These are phyloP conservation scores for Gnomoniopsis smithogilvyi DNA, from an alignment of 2,329 filamentous ascomycete species.

Conservation along the genomic window DNA sequence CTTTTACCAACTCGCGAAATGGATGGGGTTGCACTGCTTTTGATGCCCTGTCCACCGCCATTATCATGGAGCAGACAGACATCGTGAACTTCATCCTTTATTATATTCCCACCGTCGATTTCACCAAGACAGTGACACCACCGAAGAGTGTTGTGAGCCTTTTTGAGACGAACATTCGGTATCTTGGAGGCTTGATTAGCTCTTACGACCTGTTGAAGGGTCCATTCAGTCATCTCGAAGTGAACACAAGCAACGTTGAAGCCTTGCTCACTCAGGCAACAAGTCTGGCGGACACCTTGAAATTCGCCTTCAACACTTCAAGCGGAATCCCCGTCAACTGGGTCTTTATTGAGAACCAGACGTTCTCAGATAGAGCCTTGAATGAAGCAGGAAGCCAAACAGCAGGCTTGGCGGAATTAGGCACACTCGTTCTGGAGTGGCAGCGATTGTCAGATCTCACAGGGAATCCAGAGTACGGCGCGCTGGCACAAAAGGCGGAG, in stretches of 20 bases:
- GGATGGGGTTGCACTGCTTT: constrained; percentile 4
- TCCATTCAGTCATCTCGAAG: background rate
- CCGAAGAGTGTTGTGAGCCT: constrained; percentile 1
- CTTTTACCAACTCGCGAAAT: constrained; percentile 1
- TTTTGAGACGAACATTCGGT: constrained; percentile 7
- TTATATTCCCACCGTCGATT: constrained; percentile 2
- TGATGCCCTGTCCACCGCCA: background rate
- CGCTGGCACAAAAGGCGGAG: background rate
- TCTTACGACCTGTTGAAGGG: constrained; percentile 1
- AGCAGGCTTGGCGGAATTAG: background rate
- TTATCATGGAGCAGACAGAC: constrained; percentile 1
- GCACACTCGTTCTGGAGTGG: constrained; percentile 3
- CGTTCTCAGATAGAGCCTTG: background rate
- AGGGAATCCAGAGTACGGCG: background rate
- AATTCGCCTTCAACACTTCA: constrained; percentile 3
- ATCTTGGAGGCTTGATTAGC: background rate
- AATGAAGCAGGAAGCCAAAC: background rate
- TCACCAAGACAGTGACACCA: background rate
- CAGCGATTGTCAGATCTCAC: constrained; percentile 5
- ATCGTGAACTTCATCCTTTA: background rate
- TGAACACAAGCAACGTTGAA: background rate
- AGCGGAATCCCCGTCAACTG: background rate
- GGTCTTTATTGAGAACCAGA: constrained; percentile 3
- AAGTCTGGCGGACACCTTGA: constrained; percentile 4
- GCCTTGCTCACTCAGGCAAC: constrained; percentile 3